Base-by-base conservation (phyloP, 768 basidiomycete genomes). In the Mycena albidolilacea region DNA sequence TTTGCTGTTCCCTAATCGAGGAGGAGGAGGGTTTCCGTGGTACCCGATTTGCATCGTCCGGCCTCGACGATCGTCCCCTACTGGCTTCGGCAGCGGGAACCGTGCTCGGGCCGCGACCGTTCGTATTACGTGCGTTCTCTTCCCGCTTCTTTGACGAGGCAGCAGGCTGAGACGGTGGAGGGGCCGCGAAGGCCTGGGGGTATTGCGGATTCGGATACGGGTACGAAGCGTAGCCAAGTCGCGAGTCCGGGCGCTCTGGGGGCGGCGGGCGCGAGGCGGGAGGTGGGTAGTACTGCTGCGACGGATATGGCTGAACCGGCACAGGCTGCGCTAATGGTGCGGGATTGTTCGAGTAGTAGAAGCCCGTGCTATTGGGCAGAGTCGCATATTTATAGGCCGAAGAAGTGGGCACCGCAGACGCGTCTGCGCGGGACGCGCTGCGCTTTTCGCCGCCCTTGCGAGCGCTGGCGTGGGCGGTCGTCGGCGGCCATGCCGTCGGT, bases 361-460 rank as follows among this genome's bases (percentile, higher is more conserved):
- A 70, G 64, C 58, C 59, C n/a, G 72, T 55, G 39, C 15, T 65
- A 38, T 65, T 69, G 35, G 71, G 71, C 11, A 60, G 35, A 7
- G 72, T 66, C 10, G 68, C 72, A 70, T 69, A 73, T 61, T 73
- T 73, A 69, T 73, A 73, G 59, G 68, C 41, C 6, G 72, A 58
- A 58, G 71, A 68, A 43, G 72, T 69, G n/a, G 72, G 64, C 15
- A 44, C 39, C 38, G 70, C 41, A 38, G 60, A 50, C 64, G 64
- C 64, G 72, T 72, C 66, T 63, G 57, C 43, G 11, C 57, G n/a
- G 15, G 48, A 43, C 64, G 44, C 70, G 70, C 70, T 71, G 12
- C 46, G 62, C 14, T 55, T 60, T 54, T 73, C 63, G 11, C 61
- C 63, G 8, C 57, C 55, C n/a, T 37, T 60, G 44, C 62, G 72